A percentile compares a stretch with the other conserved stretches of the same genome.
These are phyloP conservation scores for Arthroderma sp. DNA, from an alignment of 2,329 filamentous ascomycete genomes.

Conservation along the genomic window DNA sequence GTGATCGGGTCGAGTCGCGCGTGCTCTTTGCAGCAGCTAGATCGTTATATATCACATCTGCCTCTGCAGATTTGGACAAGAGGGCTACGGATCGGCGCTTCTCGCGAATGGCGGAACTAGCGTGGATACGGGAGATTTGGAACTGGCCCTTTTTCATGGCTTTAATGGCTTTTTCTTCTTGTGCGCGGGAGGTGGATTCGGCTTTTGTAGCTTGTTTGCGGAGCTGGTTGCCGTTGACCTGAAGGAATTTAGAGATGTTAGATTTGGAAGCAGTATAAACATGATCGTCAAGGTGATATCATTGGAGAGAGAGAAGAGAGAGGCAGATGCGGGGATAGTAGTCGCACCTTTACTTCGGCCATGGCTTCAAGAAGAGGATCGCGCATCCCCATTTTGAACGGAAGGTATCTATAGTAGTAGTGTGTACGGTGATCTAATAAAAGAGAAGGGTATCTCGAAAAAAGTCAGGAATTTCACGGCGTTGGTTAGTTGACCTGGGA, in stretches of 20 bases:
- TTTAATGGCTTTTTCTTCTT: slow-evolving; percentile 35
- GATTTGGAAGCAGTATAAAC: neutral
- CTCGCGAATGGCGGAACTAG: slow-evolving; percentile 33
- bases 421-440: no score
- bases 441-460: no score
- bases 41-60: slow-evolving; percentile 37
- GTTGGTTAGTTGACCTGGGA: no score
- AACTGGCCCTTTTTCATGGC: slow-evolving; percentile 36
- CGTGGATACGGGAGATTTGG: slow-evolving; percentile 37
- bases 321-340: neutral
- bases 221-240: slow-evolving; percentile 36
- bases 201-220: slow-evolving; percentile 35
- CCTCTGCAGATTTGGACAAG: slow-evolving; percentile 32
- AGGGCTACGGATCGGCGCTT: slow-evolving; percentile 34
- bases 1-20: slow-evolving; percentile 32
- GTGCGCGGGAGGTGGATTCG: slow-evolving; percentile 33
- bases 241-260: neutral
- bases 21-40: slow-evolving; percentile 36
- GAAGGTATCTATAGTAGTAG: no score
- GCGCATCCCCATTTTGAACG: slow-evolving; percentile 8
- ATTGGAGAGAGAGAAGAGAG: neutral
- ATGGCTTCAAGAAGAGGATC: slow-evolving; percentile 12
- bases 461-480: no score
- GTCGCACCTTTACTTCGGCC: slow-evolving; percentile 10
- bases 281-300: neutral